phyloP scores from a whole-genome alignment of 495 filamentous ascomycete species.

The Penicillium egyptiacum region DNA sequence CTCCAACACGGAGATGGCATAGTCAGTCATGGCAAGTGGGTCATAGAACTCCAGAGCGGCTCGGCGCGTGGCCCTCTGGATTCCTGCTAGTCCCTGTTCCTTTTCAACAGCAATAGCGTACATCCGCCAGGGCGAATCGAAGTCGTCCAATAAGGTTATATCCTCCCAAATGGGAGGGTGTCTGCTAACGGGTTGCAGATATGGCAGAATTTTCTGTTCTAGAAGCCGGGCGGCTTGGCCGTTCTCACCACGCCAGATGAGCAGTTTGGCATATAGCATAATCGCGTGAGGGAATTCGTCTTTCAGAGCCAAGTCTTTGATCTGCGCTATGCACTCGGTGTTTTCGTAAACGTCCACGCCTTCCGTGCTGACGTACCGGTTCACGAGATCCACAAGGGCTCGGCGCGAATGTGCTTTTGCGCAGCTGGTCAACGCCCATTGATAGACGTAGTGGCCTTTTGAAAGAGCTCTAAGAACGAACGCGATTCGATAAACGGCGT shows the following conservation, averaged over 20 bases:
- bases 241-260: conserved; percentile 23
- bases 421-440: conserved; percentile 29
- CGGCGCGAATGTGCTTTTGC: conserved; percentile 28
- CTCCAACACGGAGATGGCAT: conserved; percentile 28
- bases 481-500: conserved; percentile 32
- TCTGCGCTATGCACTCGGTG: conserved; percentile 11
- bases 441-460: neutral
- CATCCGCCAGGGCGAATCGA: conserved; percentile 31
- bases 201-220: conserved; percentile 25
- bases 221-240: conserved; percentile 26
- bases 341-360: conserved; percentile 17
- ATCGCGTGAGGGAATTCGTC: conserved; percentile 34
- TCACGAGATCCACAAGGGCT: neutral
- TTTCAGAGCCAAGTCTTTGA: conserved; percentile 26
- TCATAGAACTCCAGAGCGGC: conserved; percentile 39
- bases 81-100: conserved; percentile 1
- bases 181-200: conserved; percentile 16
- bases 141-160: conserved; percentile 1
- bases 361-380: conserved; percentile 9
- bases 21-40: conserved; percentile 27
- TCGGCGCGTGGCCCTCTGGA: conserved; percentile 15
- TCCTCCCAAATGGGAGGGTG: conserved; percentile 6
- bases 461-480: conserved; percentile 5
- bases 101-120: conserved; percentile 27
- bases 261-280: conserved; percentile 31